Evolutionary conservation across 2,329 filamentous ascomycete genomes (phyloP), one percentile per base, ranked within the genome.

Genomic region (Aspergillus spinulosporus): DNA sequence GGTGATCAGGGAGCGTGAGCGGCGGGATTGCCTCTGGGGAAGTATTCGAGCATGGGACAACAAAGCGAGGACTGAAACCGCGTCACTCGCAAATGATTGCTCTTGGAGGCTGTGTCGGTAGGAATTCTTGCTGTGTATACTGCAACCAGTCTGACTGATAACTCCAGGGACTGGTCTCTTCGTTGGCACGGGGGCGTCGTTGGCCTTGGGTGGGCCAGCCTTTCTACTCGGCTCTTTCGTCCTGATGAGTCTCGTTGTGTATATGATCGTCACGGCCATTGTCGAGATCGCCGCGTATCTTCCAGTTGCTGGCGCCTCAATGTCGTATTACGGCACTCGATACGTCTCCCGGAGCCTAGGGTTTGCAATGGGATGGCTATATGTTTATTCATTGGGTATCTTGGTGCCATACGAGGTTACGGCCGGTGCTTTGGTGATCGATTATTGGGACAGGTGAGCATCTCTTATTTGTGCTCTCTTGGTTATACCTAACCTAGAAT

Each of bases 381-480:
- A 88, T 64, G 26, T 76, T 76, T 80, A 79, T 49, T 74, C 74
- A 1, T 62, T 74, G 47, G 74, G 76, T 0, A 79, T 81, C 21
- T 66, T 78, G 40, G 74, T 80, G 0, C 78, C 76, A 44, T 80
- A 82, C 56, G 86, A 89, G 70, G 85, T 88, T 58, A 84, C 83
- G 0, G 86, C 86, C 5, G 84, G 85, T 11, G 81, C 82, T 36
- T 79, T 88, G 14, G 77, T 89, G 26, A 85, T 88, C 57, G 73
- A 83, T 58, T 88, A 83, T 66, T 89, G 86, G 86, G 64, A 72
- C 26, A 44, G 21, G 42, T 29, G 12, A 4, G 34, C 21, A 21
- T 21, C 21, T 21, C 21, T 36, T 12, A 8, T 12, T 12, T 75
- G 74, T 1, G 76, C 77, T 21, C 21, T 21, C 21, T 21, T 21